Conservation (phyloP, 192 early-diverging fungal species). For the Backusella circina region DNA sequence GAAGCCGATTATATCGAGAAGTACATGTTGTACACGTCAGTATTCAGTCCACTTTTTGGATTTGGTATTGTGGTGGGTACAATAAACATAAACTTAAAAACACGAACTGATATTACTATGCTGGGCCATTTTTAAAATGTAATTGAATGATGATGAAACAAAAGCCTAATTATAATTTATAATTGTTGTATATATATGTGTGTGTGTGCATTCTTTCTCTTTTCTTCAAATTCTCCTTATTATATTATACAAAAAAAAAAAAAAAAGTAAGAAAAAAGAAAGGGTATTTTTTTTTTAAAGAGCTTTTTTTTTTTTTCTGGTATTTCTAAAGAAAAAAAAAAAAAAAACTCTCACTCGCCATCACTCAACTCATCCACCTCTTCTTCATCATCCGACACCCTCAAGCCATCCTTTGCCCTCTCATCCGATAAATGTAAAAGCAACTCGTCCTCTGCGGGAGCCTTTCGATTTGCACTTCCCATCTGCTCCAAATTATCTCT, state of each 20-base stretch:
- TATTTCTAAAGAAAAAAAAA: no score
- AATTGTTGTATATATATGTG: background rate
- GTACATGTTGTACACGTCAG: no score
- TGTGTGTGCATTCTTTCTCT: background rate
- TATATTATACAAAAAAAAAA: background rate
- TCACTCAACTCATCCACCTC: slow-evolving; percentile 1
- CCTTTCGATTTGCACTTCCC: slow-evolving; percentile 29
- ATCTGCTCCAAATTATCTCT: slow-evolving; percentile 33
- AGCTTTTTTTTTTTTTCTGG: no score
- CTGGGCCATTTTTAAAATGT: no score
- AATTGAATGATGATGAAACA: no score
- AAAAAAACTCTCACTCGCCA: background rate
- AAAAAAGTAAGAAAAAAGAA: background rate
- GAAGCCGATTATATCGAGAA: no score
- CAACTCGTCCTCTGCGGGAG: background rate
- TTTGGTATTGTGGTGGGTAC: no score
- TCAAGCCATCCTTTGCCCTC: background rate
- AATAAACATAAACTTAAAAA: no score
- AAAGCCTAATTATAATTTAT: background rate
- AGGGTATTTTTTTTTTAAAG: no score
- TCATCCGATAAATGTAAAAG: background rate
- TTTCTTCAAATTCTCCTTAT: background rate
- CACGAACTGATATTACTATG: no score
- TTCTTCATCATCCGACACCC: background rate
- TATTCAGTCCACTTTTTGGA: no score